phyloP scores from a whole-genome alignment of 176 grass and related monocot genomes.

The Oryza glaberrima region DNA sequence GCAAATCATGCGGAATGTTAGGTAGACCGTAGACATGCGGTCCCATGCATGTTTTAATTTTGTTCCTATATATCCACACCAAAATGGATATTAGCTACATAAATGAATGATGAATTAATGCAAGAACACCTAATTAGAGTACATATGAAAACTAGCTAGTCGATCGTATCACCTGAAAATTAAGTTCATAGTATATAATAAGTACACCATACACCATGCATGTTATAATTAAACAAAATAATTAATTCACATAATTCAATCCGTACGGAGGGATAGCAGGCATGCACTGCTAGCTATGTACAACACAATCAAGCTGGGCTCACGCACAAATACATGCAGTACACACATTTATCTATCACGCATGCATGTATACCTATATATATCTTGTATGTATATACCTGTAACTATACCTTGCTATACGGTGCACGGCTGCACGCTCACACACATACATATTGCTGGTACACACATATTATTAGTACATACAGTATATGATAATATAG shows the following conservation, averaged over 20 bases:
- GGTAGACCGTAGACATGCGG: too few species aligned
- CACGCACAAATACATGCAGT: background rate
- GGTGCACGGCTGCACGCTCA: too few species aligned
- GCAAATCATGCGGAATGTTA: too few species aligned
- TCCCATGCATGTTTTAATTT: too few species aligned
- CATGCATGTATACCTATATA: background rate
- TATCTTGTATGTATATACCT: background rate
- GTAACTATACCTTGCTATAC: background rate
- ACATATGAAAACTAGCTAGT: background rate
- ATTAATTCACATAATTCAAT: background rate
- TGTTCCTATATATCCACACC: too few species aligned
- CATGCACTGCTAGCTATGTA: background rate
- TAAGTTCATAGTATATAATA: background rate
- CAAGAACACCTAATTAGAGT: too few species aligned
- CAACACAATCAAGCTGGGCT: background rate
- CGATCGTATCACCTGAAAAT: background rate
- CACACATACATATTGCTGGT: too few species aligned
- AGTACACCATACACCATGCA: background rate
- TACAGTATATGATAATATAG: background rate
- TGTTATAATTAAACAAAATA: slow-evolving; percentile 1
- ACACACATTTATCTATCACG: too few species aligned
- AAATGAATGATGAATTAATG: too few species aligned
- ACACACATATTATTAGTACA: background rate
- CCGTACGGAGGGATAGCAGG: background rate
- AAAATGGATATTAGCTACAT: too few species aligned